Conservation (phyloP, 345 rosid species). For the thale cress (Arabidopsis thaliana) region TAIR10.1 NC_003075.7:10656501-10657000, state of each 20-base stretch:
- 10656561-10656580: neutral
- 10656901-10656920: constrained; percentile 21
- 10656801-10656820: neutral
- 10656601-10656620: neutral
- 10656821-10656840: neutral
- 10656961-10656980: neutral
- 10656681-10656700: neutral
- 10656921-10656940: constrained; percentile 21
- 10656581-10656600: neutral
- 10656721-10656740: neutral
- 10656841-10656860: constrained; percentile 1
- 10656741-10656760: constrained; percentile 26
- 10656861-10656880: neutral
- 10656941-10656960: too few relatives aligned
- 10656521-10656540: constrained; percentile 15
- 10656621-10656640: neutral
- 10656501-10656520: constrained; percentile 2
- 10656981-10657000: neutral
- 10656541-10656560: constrained; percentile 19
- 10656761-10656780: neutral
- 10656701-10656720: neutral
- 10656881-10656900: constrained; percentile 30
- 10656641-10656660: neutral
- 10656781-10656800: neutral
- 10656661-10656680: neutral